Evolutionary conservation across 1,139 yeast species (phyloP).

Genomic region (Yamadazyma membranifaciens): DNA sequence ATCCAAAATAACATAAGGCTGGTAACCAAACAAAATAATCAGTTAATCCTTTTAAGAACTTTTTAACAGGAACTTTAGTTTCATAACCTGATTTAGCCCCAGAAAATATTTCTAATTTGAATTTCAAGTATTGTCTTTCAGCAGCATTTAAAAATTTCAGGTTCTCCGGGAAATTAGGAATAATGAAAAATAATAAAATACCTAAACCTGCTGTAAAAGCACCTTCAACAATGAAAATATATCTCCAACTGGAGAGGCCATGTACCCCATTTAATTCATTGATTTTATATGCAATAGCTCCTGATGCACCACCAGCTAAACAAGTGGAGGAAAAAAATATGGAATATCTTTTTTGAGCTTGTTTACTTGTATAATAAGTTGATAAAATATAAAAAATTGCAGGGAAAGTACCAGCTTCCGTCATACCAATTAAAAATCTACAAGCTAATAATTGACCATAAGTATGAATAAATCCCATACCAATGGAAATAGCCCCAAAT

Average conservation of each 20-base stretch:
- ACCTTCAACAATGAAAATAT: conserved; percentile 76
- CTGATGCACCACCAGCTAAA: conserved; percentile 43
- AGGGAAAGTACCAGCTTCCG: conserved; percentile 72
- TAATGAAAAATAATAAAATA: conserved; percentile 55
- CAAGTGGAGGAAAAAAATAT: conserved; percentile 56
- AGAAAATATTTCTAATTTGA: conserved; percentile 50
- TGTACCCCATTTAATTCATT: conserved; percentile 36
- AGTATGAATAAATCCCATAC: conserved; percentile 61
- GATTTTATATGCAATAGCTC: conserved; percentile 43
- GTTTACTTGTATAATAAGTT: conserved; percentile 53
- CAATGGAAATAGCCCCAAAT: conserved; percentile 66
- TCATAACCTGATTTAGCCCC: conserved; percentile 57
- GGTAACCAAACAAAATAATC: conserved; percentile 53
- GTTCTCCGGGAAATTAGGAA: conserved; percentile 50
- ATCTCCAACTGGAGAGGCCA: conserved; percentile 61
- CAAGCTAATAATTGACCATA: conserved; percentile 61
- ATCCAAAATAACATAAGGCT: conserved; percentile 60
- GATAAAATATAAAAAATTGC: conserved; percentile 68
- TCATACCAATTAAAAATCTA: conserved; percentile 61
- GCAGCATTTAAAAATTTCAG: conserved; percentile 49
- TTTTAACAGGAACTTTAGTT: conserved; percentile 40
- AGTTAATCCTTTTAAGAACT: conserved; percentile 43
- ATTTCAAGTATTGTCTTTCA: conserved; percentile 50
- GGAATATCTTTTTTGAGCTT: conserved; percentile 67
- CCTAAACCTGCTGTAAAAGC: conserved; percentile 62